These are phyloP conservation scores for Chlorella sp. DNA, from an alignment of 139 green algal species.

Conservation along the genomic window DNA sequence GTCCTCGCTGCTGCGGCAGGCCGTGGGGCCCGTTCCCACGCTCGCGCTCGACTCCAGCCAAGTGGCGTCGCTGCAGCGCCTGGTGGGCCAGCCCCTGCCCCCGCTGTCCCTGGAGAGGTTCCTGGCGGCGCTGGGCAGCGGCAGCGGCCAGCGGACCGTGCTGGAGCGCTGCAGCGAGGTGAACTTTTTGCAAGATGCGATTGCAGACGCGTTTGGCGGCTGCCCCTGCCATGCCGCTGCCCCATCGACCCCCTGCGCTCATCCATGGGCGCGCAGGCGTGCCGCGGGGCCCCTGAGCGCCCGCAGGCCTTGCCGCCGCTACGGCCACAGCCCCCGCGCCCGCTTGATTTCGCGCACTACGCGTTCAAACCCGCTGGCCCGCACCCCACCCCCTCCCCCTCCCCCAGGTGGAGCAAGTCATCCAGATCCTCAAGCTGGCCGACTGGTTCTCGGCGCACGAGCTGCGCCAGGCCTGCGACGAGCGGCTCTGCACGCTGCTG, in stretches of 20 bases:
- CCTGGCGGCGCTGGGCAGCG: neutral
- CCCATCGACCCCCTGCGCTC: too few relatives aligned
- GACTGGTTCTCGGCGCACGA: constrained; percentile 29
- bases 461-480: constrained; percentile 17
- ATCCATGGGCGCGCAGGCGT: neutral
- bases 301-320: too few relatives aligned
- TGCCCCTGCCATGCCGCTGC: too few relatives aligned
- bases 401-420: constrained; percentile 23
- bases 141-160: neutral
- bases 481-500: constrained; percentile 22
- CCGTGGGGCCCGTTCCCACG: too few relatives aligned
- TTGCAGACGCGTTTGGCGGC: too few relatives aligned
- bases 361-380: too few relatives aligned
- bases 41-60: neutral
- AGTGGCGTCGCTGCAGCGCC: neutral
- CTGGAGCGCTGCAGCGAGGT: constrained; percentile 11
- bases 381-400: neutral
- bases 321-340: neutral
- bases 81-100: neutral
- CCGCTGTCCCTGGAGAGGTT: constrained; percentile 14
- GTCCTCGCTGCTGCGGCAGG: neutral
- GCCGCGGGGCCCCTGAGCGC: too few relatives aligned
- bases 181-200: too few relatives aligned
- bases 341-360: neutral
- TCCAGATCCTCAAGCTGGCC: constrained; percentile 27